These are phyloP conservation scores for Phytophthora sp. DNA, from an alignment of 352 stramenopile species.

Conservation along the genomic window DNA sequence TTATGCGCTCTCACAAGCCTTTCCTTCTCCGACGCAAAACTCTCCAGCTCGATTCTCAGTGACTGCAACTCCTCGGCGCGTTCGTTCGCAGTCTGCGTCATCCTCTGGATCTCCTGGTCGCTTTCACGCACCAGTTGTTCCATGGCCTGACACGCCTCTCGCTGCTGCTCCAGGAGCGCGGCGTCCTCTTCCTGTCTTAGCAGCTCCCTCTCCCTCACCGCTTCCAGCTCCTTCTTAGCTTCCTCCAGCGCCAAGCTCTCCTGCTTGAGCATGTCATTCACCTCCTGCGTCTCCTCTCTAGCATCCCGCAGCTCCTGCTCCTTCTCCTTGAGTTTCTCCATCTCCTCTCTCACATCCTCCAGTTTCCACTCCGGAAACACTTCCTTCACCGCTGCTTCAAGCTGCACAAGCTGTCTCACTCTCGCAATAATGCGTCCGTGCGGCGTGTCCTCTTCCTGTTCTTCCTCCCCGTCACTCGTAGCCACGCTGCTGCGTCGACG, in stretches of 20 bases:
- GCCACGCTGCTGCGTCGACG: not conserved
- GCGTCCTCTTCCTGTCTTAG: constrained; percentile 47
- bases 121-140: constrained; percentile 45
- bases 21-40: constrained; percentile 27
- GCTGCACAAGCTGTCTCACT: constrained; percentile 24
- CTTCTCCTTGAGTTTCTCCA: constrained; percentile 21
- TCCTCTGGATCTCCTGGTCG: constrained; percentile 47
- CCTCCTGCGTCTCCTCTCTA: constrained; percentile 32
- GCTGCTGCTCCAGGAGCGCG: constrained; percentile 43
- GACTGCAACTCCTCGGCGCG: constrained; percentile 42
- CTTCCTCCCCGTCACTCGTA: constrained; percentile 9
- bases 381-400: constrained; percentile 22
- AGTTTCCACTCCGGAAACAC: constrained; percentile 21
- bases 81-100: constrained; percentile 36
- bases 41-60: constrained; percentile 29
- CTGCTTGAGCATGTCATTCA: constrained; percentile 35
- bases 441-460: constrained; percentile 10
- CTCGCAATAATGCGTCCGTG: constrained; percentile 7
- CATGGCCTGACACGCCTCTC: constrained; percentile 50
- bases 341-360: constrained; percentile 7
- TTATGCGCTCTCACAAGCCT: constrained; percentile 16
- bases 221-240: constrained; percentile 40
- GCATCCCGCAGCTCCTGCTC: constrained; percentile 31
- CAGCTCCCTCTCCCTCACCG: constrained; percentile 26
- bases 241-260: constrained; percentile 46